These are phyloP conservation scores for Ceratobasidium sp. DNA, from an alignment of 1,284 basidiomycete genomes.

Conservation along the genomic window DNA sequence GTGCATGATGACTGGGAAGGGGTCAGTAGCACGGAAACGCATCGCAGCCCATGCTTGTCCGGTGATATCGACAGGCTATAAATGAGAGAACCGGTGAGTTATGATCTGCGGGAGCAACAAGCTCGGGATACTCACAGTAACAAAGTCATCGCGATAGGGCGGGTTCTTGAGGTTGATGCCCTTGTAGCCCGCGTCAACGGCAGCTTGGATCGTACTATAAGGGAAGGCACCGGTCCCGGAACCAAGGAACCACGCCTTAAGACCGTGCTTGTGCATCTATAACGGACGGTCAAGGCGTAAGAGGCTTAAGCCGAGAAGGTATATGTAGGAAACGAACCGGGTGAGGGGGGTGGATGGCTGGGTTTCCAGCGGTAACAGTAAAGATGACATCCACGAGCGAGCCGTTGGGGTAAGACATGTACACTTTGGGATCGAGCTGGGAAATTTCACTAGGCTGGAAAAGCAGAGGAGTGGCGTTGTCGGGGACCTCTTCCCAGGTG, in stretches of 20 bases:
- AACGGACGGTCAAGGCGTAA: not conserved
- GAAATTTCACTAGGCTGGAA: conserved; percentile 33
- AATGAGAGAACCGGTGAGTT: not conserved
- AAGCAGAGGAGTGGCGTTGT: conserved; percentile 25
- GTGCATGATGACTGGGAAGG: conserved; percentile 33
- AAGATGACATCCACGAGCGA: conserved; percentile 42
- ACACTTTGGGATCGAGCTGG: conserved; percentile 20
- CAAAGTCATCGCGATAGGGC: conserved; percentile 31
- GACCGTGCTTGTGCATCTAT: conserved; percentile 43
- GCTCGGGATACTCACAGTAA: conserved; percentile 18
- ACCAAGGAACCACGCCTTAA: conserved; percentile 42
- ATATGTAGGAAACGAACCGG: not conserved
- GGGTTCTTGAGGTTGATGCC: conserved; percentile 44
- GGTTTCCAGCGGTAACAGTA: conserved; percentile 29
- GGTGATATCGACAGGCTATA: conserved; percentile 20
- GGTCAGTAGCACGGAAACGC: conserved; percentile 31
- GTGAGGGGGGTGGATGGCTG: conserved; percentile 20
- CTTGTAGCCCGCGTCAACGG: conserved; percentile 18
- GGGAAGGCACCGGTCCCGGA: conserved; percentile 40
- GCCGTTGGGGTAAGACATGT: conserved; percentile 24
- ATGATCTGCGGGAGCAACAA: no score
- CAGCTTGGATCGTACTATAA: conserved; percentile 25
- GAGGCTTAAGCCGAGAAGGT: not conserved
- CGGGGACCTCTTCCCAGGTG: not conserved
- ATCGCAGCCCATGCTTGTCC: conserved; percentile 38